Percentiles rank a stretch among this genome's conserved stretches.
Evolutionary conservation across 2,329 filamentous ascomycete species (phyloP).

Genomic region (Mycosphaerella arachidis): DNA sequence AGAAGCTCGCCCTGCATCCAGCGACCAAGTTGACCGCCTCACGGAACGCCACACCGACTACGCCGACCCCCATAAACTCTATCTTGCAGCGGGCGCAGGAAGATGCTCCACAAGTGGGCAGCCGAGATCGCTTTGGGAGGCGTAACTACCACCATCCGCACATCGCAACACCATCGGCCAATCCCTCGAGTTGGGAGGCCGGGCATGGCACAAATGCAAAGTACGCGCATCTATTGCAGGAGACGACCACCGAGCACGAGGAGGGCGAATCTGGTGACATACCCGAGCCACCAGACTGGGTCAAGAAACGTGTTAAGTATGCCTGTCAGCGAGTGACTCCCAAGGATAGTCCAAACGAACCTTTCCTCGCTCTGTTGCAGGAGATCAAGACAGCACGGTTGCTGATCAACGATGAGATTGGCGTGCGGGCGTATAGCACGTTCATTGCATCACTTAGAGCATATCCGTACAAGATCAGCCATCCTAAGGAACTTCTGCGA

Average conservation of each 20-base stretch:
- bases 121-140: conserved; percentile 24
- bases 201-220: conserved; percentile 29
- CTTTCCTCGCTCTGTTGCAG: conserved; percentile 69
- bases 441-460: conserved; percentile 78
- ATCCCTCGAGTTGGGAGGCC: conserved; percentile 26
- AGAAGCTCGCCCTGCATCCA: conserved; percentile 7
- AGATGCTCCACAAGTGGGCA: conserved; percentile 22
- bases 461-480: conserved; percentile 61
- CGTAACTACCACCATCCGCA: conserved; percentile 17
- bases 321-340: conserved; percentile 78
- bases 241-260: conserved; percentile 77
- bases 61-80: neutral
- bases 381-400: conserved; percentile 68
- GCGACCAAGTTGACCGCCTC: conserved; percentile 10
- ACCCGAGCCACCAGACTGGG: conserved; percentile 67
- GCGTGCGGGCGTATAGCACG: conserved; percentile 80
- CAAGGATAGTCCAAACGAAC: conserved; percentile 63
- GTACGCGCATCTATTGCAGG: conserved; percentile 52
- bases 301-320: conserved; percentile 60
- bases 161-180: conserved; percentile 14
- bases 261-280: conserved; percentile 45
- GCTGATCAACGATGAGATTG: conserved; percentile 70
- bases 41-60: conserved; percentile 4
- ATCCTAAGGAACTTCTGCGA: conserved; percentile 38
- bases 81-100: conserved; percentile 53